Evolutionary conservation across 306 rosid genomes (phyloP), one percentile per base, ranked within the genome.

Genomic region (Crotalaria pallida): DNA sequence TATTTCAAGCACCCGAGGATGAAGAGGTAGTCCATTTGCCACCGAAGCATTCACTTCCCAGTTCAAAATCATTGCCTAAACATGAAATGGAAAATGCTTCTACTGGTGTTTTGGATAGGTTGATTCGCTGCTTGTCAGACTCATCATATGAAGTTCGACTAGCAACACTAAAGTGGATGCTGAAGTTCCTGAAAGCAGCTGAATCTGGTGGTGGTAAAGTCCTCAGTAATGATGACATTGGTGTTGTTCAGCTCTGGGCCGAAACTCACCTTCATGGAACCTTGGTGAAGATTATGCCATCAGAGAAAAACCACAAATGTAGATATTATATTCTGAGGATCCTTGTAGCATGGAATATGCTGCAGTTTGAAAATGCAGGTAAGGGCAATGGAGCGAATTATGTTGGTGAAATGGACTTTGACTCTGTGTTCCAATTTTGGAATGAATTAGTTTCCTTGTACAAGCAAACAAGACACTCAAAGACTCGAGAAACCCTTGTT

Each of bases 111-210:
- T 62, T 84, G 80, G 87, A 87, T 68, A 84, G 96, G 80, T 72
- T 94, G 74, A 81, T 86, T 57, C 57, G 78, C 61, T 87, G 87
- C 74, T 73, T 94, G 87, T 85, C 91, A 77, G 98, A 94, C 58
- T 75, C 92, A 26, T 77, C 64, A 36, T 90, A 88, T 66, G 98
- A 94, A 84, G 97, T 94, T 83, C 90, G 97, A 72, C 92, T 88
- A 64, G 88, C 90, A 75, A 88, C 97, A 40, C 68, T 94, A 79
- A 94, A 91, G 86, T 94, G 97, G 98, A 80, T 94, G 43, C 86
- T 86, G 62, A 90, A 86, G 78, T 90, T 80, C 65, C 71, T 94
- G 79, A 90, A 86, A 73, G 84, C 87, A 22, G 76, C 79, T 11
- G 82, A 90, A 70, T 72, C 86, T 53, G 83, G 71, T 72, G 83